phyloP scores from a whole-genome alignment of 1,284 basidiomycete genomes.

The Malassezia slooffiae region DNA sequence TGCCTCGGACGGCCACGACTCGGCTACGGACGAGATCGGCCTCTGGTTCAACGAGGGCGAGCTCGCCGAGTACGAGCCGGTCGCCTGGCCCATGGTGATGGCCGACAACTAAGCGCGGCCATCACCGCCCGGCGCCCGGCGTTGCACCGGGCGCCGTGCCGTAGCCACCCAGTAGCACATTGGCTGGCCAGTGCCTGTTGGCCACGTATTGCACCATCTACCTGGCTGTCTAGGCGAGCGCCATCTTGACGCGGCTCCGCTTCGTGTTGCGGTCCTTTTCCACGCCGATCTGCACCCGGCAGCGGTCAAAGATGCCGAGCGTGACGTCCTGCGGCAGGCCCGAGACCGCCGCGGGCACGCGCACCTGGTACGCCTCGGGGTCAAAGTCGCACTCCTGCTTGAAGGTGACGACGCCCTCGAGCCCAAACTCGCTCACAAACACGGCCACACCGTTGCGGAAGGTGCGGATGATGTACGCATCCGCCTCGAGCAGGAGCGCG shows the following conservation, averaged over 20 bases:
- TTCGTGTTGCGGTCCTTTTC: conserved; percentile 92
- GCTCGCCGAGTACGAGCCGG: conserved; percentile 48
- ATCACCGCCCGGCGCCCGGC: too few species aligned
- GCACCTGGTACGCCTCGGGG: conserved; percentile 76
- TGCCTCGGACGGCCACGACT: conserved; percentile 50
- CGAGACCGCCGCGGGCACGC: conserved; percentile 52
- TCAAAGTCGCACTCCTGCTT: conserved; percentile 78
- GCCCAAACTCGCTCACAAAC: conserved; percentile 83
- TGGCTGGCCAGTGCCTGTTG: not conserved
- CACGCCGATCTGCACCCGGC: conserved; percentile 74
- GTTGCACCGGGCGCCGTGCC: not conserved
- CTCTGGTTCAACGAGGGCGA: conserved; percentile 50
- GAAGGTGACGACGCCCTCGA: conserved; percentile 89
- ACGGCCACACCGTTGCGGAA: conserved; percentile 93
- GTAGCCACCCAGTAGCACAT: not conserved
- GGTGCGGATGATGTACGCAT: conserved; percentile 81
- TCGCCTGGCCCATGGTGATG: conserved; percentile 39
- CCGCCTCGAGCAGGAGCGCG: conserved; percentile 21
- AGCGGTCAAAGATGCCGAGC: conserved; percentile 70
- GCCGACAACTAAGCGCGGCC: conserved; percentile 34
- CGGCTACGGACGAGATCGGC: conserved; percentile 50
- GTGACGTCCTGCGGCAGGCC: conserved; percentile 24
- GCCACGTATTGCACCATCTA: not conserved
- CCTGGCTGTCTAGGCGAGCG: conserved; percentile 48
- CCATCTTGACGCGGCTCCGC: conserved; percentile 82